Base-by-base conservation (phyloP, 331 rosid species). In the Telfairia occidentalis region DNA sequence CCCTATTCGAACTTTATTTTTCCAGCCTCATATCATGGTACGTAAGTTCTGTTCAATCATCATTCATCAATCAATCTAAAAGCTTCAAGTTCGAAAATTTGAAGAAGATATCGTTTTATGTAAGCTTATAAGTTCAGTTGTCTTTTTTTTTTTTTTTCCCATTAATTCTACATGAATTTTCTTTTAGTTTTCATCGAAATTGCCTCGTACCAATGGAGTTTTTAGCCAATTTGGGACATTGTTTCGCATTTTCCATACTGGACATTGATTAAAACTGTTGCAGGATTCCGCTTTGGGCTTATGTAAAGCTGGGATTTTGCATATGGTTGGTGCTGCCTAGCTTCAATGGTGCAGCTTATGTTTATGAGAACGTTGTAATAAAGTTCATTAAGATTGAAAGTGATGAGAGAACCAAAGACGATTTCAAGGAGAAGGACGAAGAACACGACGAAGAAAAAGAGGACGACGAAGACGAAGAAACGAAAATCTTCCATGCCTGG, bases 311-410 rank as follows among this genome's bases (percentile, higher is more conserved):
- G 29, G 43, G 28, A 46, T 8, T 71, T 29, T 71, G 43, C 76
- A 29, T 71, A 60, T 71, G 76, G 76, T 18, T 71, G 34, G 55
- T 8, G 58, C 34, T 45, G 18, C 75, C 75, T 2, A 28, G 42
- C 15, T 70, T 70, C 75, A 70, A 70, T 7, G 75, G 75, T 5
- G 58, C 75, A 45, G 75, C 75, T 9, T 70, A 70, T 70, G 38
- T 70, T 70, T 70, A 28, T 5, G 76, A 71, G 60, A 48, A 71
- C 9, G 7, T 48, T 19, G 76, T 38, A 5, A 46, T 5, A 60
- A 71, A 71, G 24, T 70, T 13, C 24, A 7, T 70, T 21, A 3
- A 10, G 45, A 16, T 71, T 52, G 76, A 48, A 48, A 28, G 16
- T 10, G 53, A 46, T 16, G 75, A 71, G 18, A 48, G 12, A 18